Conservation (phyloP, 2,329 filamentous ascomycete species). For the Helotiales sp. region DNA sequence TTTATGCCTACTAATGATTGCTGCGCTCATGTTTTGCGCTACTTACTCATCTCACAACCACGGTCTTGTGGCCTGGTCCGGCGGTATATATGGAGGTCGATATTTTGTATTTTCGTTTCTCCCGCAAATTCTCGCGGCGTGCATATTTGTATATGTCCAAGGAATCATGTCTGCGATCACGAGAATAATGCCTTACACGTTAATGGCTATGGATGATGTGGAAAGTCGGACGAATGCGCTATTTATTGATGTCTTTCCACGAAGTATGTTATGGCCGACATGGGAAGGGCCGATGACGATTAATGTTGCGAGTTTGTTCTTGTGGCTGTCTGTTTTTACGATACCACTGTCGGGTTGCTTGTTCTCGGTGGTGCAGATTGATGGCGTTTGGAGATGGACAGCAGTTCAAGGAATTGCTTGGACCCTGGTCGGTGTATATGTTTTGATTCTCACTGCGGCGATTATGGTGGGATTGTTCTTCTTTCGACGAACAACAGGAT, state of each 20-base stretch:
- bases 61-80: conserved; percentile 68
- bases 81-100: conserved; percentile 64
- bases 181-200: conserved; percentile 74
- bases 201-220: conserved; percentile 67
- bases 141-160: conserved; percentile 76
- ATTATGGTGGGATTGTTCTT: conserved; percentile 65
- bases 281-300: conserved; percentile 67
- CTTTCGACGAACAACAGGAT: conserved; percentile 64
- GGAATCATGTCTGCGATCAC: conserved; percentile 72
- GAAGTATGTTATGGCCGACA: conserved; percentile 67
- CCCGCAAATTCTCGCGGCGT: conserved; percentile 72
- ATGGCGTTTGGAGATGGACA: conserved; percentile 74
- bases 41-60: conserved; percentile 62
- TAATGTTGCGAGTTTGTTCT: conserved; percentile 63
- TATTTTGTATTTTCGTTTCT: conserved; percentile 89
- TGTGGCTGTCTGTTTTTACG: conserved; percentile 78
- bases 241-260: conserved; percentile 61
- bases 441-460: conserved; percentile 60
- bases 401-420: conserved; percentile 77
- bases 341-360: conserved; percentile 78
- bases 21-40: conserved; percentile 70
- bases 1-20: conserved; percentile 68
- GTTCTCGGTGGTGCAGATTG: conserved; percentile 63
- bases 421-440: conserved; percentile 73
- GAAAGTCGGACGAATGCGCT: conserved; percentile 62